Evolutionary conservation across 1,139 yeast genomes (phyloP), one percentile per base, ranked within the genome.

Genomic region (Nadsonia starkeyi-henricii): DNA sequence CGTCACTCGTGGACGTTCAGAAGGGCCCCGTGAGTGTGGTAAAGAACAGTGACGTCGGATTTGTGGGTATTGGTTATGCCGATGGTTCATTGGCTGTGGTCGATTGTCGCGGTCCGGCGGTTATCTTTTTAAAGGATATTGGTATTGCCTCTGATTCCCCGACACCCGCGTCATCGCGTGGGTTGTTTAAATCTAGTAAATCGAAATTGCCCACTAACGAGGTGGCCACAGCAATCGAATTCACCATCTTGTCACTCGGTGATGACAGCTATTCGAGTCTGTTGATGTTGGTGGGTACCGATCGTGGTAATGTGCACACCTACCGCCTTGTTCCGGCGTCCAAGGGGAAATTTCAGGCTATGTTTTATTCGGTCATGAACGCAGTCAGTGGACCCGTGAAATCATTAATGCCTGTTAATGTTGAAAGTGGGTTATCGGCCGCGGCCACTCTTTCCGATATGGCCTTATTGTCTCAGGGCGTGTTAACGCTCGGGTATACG

Each of bases 21-120:
- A 48, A 49, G 20, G 68, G 65, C 9, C 60, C 65, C n/a, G 79
- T 84, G 2, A 71, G 89, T 0, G 75, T 85, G 1, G 57, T 89
- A 46, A 73, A 74, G 49, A 75, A 84, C 63, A 80, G 89, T 54
- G 76, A 83, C 54, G 71, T 86, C 47, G 96, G 96, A 0, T 88
- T 91, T 67, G 85, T 84, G 3, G 95, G 88, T 0, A 69, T 85
- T 46, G 95, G 85, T 0, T 88, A 85, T 62, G 74, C 74, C 46
- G 76, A 81, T 15, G 98, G 98, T 21, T 73, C 79, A 43, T 57
- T 91, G 33, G 66, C 82, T 2, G 81, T 91, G 0, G 68, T 93
- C 53, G 97, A 91, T 64, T 72, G 86, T 50, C 72, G 96, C 52
- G 95, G 94, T 0, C 95, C 95, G 1, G 86, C 88, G 0, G 70